Percentiles rank a stretch among this genome's conserved stretches.
These are phyloP conservation scores for Blastobotrys illinoisensis DNA, from an alignment of 1,139 yeast genomes.

Conservation along the genomic window DNA sequence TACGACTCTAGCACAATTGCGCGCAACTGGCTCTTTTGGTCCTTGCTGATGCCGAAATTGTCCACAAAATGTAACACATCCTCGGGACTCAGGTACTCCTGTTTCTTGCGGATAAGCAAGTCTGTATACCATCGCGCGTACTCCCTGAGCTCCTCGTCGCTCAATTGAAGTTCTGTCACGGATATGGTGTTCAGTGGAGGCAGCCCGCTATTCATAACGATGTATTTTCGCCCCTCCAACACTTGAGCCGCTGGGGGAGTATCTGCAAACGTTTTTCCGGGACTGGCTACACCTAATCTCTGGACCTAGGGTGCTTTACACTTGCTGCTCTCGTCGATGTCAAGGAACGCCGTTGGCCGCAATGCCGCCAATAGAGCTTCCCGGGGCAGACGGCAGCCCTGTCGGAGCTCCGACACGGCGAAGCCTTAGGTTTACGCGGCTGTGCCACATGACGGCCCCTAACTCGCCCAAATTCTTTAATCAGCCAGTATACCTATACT, in stretches of 20 bases:
- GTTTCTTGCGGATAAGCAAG: slow-evolving; percentile 34
- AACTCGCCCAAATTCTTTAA: neutral
- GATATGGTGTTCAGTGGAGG: slow-evolving; percentile 1
- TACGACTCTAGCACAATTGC: neutral
- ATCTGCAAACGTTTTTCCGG: neutral
- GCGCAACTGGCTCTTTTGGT: neutral
- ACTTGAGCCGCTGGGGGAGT: too few species aligned
- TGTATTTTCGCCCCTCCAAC: neutral
- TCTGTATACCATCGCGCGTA: slow-evolving; percentile 43
- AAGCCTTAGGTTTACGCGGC: neutral
- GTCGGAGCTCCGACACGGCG: neutral
- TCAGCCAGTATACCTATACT: neutral
- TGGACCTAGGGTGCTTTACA: neutral
- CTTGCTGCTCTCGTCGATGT: neutral
- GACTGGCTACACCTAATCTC: neutral
- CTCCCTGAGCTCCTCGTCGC: slow-evolving; percentile 36
- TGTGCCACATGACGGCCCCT: neutral
- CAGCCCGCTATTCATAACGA: neutral
- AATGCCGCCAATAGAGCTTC: neutral
- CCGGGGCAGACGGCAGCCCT: neutral
- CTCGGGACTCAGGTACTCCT: slow-evolving; percentile 32
- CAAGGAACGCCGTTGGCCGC: neutral
- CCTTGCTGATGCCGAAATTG: slow-evolving; percentile 34
- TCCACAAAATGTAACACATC: slow-evolving; percentile 36
- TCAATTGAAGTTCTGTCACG: slow-evolving; percentile 26